Base-by-base conservation (phyloP, 148 eudicot species). In the Cornus kousa region DNA sequence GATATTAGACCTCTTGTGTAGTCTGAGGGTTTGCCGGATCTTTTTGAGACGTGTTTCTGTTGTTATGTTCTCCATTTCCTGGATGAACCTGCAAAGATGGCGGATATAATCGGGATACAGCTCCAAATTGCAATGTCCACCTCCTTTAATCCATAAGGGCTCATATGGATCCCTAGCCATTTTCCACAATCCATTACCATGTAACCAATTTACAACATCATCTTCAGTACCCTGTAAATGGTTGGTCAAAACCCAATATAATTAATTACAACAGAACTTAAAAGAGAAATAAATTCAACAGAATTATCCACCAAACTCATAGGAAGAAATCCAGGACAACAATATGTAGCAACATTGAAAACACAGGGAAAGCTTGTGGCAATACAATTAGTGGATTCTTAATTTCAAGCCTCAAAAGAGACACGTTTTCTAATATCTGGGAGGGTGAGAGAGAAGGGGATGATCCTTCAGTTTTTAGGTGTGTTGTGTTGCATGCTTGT, bases 81-180 rank as follows among this genome's bases (percentile, higher is more conserved):
- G 86, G 81, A 97, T 78, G 73, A 90, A 97, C 31, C 85, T 88
- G 82, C 95, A 90, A 35, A 97, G 95, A 76, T 97, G 99, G 79
- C 97, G 91, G 60, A 94, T 91, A 86, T 97, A 97, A 78, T 97
- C 98, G 19, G 99, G 99, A 85, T 94, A 94, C 37, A 97, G 92
- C 77, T 97, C 99, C 77, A 97, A 82, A 85, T 97, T 94, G 90
- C 99, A 97, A 83, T 97, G 99, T 12, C 99, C 99, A 2, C 99
- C 99, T 1, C 99, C 99, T 92, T 94, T 94, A 43, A 97, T 94
- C 99, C 99, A 97, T 68, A 97, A 80, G 28, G 99, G 99, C 83
- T 97, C 99, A 35, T 91, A 97, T 0, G 99, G 97, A 62, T 97
- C 99, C 79, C 88, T 82, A 7, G 97, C 88, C 82, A 88, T 86